These are phyloP conservation scores for Collariella sp. DNA, from an alignment of 495 filamentous ascomycete genomes.

Conservation along the genomic window DNA sequence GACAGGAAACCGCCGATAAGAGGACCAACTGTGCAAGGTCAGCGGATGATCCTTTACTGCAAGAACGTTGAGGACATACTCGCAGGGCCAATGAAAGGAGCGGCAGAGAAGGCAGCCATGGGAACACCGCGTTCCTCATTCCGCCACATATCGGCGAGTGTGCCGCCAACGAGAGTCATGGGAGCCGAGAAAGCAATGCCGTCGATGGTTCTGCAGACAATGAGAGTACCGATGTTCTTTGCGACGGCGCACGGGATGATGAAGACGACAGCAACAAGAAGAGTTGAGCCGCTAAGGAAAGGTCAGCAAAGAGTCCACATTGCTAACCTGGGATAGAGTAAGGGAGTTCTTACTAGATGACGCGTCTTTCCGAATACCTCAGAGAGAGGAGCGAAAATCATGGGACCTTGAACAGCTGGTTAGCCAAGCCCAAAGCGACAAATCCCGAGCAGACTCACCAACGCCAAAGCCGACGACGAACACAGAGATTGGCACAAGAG, in stretches of 20 bases:
- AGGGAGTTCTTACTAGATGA: conserved; percentile 47
- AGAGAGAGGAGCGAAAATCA: conserved; percentile 70
- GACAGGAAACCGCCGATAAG: conserved; percentile 67
- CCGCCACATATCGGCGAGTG: conserved; percentile 70
- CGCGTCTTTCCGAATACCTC: conserved; percentile 60
- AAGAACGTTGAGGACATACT: conserved; percentile 26
- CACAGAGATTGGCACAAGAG: conserved; percentile 56
- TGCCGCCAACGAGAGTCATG: conserved; percentile 76
- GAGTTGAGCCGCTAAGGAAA: conserved; percentile 35
- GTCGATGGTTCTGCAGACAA: conserved; percentile 65
- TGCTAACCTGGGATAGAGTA: background rate
- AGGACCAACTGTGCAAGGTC: conserved; percentile 43
- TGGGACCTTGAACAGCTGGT: conserved; percentile 37
- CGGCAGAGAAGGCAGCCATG: conserved; percentile 78
- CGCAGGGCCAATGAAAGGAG: conserved; percentile 70
- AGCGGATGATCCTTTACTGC: background rate
- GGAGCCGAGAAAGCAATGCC: conserved; percentile 77
- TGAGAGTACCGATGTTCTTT: conserved; percentile 62
- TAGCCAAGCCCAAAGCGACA: background rate
- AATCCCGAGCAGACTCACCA: conserved; percentile 29
- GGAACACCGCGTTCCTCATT: conserved; percentile 77
- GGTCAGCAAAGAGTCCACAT: conserved; percentile 1
- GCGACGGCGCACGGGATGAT: conserved; percentile 69
- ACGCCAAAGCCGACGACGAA: conserved; percentile 77
- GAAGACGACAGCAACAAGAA: conserved; percentile 62